Percentiles rank a stretch among this genome's conserved stretches.
phyloP scores from a whole-genome alignment of 805 yeast genomes.

The Schwanniomyces polymorphus region DNA sequence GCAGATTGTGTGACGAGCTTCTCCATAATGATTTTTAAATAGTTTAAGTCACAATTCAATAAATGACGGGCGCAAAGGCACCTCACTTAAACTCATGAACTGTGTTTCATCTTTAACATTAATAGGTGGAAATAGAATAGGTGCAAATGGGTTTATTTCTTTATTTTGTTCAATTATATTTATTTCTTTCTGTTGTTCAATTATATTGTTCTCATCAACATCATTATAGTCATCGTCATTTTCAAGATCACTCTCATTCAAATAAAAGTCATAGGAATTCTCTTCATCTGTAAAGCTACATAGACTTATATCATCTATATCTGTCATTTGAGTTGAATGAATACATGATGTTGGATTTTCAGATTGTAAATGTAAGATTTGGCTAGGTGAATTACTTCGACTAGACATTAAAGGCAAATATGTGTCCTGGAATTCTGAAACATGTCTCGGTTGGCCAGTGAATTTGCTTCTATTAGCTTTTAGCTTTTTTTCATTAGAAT shows the following conservation, averaged over 20 bases:
- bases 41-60: slow-evolving; percentile 11
- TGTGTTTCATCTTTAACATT: slow-evolving; percentile 19
- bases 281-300: neutral
- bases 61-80: slow-evolving; percentile 31
- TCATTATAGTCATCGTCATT: neutral
- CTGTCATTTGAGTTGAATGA: neutral
- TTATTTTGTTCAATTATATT: neutral
- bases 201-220: neutral
- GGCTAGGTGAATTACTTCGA: neutral
- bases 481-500: neutral
- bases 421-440: neutral
- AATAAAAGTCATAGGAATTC: neutral
- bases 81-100: slow-evolving; percentile 23
- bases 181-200: neutral
- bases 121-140: slow-evolving; percentile 39
- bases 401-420: neutral
- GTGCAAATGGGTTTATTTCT: slow-evolving; percentile 25
- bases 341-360: neutral
- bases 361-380: neutral
- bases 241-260: neutral
- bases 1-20: neutral
- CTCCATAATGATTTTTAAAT: neutral
- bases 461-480: neutral
- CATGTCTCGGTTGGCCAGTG: neutral
- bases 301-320: neutral